phyloP scores from a whole-genome alignment of 352 stramenopile genomes.

The Elongisporangium prolatum region DNA sequence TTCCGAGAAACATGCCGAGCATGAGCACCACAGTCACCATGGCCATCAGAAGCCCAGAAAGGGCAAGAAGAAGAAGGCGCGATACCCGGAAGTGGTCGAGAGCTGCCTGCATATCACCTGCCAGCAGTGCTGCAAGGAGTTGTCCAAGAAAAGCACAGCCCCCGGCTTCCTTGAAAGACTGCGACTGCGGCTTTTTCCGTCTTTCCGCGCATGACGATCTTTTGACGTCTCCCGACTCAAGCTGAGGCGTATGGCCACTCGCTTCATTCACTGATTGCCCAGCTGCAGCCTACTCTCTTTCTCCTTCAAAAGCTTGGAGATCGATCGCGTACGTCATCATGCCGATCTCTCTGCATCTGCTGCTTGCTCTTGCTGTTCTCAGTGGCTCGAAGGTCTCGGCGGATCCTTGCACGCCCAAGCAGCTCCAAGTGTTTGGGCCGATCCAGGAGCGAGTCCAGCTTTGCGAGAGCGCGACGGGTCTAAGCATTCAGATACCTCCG shows the following conservation, averaged over 20 bases:
- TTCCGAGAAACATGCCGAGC: neutral
- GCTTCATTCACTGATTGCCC: neutral
- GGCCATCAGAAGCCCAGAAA: constrained; percentile 8
- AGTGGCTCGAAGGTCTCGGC: neutral
- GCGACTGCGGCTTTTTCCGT: constrained; percentile 29
- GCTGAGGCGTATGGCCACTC: too few relatives aligned
- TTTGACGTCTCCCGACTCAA: neutral
- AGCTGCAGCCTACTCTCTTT: neutral
- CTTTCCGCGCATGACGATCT: constrained; percentile 9
- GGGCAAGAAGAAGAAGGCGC: constrained; percentile 18
- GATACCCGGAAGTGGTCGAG: constrained; percentile 58
- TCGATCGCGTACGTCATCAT: neutral
- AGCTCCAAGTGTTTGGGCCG: constrained; percentile 44
- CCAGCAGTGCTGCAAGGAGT: constrained; percentile 28
- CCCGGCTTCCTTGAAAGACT: constrained; percentile 39
- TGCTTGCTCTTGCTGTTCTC: constrained; percentile 10
- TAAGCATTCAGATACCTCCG: constrained; percentile 39
- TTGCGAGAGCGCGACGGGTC: constrained; percentile 30
- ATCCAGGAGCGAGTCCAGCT: constrained; percentile 27
- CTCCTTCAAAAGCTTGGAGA: constrained; percentile 4
- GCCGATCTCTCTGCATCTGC: neutral
- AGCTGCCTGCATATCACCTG: constrained; percentile 70
- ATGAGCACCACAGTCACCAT: neutral
- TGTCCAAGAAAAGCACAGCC: constrained; percentile 15
- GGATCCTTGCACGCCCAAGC: constrained; percentile 26